A percentile compares a stretch with the other conserved stretches of the same genome.
phyloP scores from a whole-genome alignment of 2,329 filamentous ascomycete species.

The Bimuria novae-zelandiae region DNA sequence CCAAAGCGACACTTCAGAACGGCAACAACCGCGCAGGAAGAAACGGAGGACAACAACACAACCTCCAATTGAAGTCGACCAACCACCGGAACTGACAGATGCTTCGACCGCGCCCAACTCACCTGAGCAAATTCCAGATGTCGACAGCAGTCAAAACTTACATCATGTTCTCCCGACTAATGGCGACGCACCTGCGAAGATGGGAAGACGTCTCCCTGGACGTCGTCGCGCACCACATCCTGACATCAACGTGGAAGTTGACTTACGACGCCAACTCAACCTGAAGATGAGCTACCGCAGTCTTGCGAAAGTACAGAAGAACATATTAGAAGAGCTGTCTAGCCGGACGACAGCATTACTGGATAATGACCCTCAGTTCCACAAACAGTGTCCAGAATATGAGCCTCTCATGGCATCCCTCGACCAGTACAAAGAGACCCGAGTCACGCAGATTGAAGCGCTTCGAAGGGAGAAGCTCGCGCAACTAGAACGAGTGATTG shows the following conservation, averaged over 20 bases:
- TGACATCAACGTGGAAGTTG: constrained; percentile 51
- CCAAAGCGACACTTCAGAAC: constrained; percentile 42
- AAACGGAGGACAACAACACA: constrained; percentile 39
- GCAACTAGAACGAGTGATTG: constrained; percentile 42
- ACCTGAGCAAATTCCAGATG: constrained; percentile 42
- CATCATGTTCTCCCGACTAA: constrained; percentile 42
- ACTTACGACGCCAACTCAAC: constrained; percentile 64
- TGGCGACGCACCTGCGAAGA: constrained; percentile 44
- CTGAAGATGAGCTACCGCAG: constrained; percentile 68
- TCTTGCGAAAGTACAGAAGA: constrained; percentile 66
- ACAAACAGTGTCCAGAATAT: constrained; percentile 61
- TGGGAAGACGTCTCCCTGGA: constrained; percentile 46
- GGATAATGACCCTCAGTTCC: constrained; percentile 57
- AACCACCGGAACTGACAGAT: constrained; percentile 44
- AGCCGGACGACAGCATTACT: constrained; percentile 63
- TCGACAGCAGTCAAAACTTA: constrained; percentile 36
- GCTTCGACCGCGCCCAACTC: constrained; percentile 42
- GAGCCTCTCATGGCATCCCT: constrained; percentile 58
- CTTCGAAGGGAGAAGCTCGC: constrained; percentile 44
- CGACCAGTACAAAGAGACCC: constrained; percentile 50
- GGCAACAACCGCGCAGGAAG: constrained; percentile 42
- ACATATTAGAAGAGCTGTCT: constrained; percentile 67
- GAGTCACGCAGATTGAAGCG: constrained; percentile 46
- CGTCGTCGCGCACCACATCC: constrained; percentile 54
- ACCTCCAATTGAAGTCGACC: constrained; percentile 33